Base-by-base conservation (phyloP, 2,329 filamentous ascomycete genomes). In the Pseudogymnoascus sp. region DNA sequence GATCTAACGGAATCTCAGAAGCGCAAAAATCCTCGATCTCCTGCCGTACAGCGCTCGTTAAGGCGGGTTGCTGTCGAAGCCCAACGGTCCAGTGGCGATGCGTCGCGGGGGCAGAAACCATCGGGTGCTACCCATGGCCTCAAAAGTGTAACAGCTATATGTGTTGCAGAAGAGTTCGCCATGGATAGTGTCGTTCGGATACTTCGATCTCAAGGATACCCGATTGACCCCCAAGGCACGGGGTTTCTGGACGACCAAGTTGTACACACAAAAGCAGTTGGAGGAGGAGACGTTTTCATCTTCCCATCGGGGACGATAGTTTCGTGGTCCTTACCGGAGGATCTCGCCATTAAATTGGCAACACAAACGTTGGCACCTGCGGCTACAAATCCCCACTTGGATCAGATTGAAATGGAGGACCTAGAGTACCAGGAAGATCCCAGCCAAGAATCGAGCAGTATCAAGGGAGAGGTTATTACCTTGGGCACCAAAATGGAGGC, bases 221-320 rank as follows among this genome's bases (percentile, higher is more conserved):
- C 76, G 39, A 80, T 87, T 60, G 83, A 87, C 67, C 84, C 84
- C 1, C 82, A 87, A 66, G 76, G 74, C 57, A 84, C 80, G 11
- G 81, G 78, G 12, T 86, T 87, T 66, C 82, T 86, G 66, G 76
- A 79, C 53, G 77, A 78, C 65, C 83, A 86, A 68, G 83, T 87
- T 5, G 81, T 87, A 57, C 84, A 87, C 69, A 84, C 83, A 6
- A 77, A 82, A 59, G 79, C 79, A 7, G 77, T 81, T 62, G 82
- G 84, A 70, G 80, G 84, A 62, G 92, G 91, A 35, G 94, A 99
- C 75, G 85, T 97, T 58, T 97, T 97, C 71, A 87, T 99, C 61
- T 99, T 99, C 67, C 91, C 93, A 7, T 96, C 92, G 0, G 94
- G 94, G 9, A 96, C 92, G 11, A 82, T 97, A 6, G 94, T 97